Base-by-base conservation (phyloP, 164 flowering plant species). In the Brasenia schreberi region DNA sequence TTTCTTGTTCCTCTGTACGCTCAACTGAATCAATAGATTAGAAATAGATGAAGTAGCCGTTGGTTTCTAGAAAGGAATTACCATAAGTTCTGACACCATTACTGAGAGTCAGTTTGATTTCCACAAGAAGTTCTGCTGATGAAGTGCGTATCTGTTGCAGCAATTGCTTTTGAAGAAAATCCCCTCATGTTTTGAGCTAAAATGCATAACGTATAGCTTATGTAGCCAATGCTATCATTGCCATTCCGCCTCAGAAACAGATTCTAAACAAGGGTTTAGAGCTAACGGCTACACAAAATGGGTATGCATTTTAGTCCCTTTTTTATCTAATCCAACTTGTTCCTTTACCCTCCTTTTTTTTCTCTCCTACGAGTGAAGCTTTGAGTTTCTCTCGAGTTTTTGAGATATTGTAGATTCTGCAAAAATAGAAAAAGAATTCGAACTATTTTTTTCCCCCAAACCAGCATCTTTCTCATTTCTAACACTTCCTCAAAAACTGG, bases 181-280 rank as follows among this genome's bases (percentile, higher is more conserved):
- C 39, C 97, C 98, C 9, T 91, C 98, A 1, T 91, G 87, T 82
- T 85, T 91, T 70, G 96, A 94, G 58, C 75, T 94, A 69, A 90
- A 91, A 77, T 94, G 85, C 75, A 74, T 89, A 76, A 82, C 93
- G 6, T 87, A 71, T 69, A 88, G 90, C 74, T 72, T 92, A 61
- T 77, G 88, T 27, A 84, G 92, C 72, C 95, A 90, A 73, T 88
- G 93, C 68, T 92, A 92, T 71, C 92, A 90, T 73, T 5, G 85
- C 91, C n/a, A 80, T 84, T 60, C 80, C 88, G 42, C 79, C 79
- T 1, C 91, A 89, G 67, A 88, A 87, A 67, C 88, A 85, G 68
- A 78, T 87, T 17, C 67, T 90, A n/a, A 75, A 67, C 71, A 90
- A 85, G 74, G 96, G 82, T 58, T 70, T 90, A 23, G 90, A 87